phyloP scores from a whole-genome alignment of 1,284 basidiomycete genomes.

The Naganishia liquefaciens region DNA sequence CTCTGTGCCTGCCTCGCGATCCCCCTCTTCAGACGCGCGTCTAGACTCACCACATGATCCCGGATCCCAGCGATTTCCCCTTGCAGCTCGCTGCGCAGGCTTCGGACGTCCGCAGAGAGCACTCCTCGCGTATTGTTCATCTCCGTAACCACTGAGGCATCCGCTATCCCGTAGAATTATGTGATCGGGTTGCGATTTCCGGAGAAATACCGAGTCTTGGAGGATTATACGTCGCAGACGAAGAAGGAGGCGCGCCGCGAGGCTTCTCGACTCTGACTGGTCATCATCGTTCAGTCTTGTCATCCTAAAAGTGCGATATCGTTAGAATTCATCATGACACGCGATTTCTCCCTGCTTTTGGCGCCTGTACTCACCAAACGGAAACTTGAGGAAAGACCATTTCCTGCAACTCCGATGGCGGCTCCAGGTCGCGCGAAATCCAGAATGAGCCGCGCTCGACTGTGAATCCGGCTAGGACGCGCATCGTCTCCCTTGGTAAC shows the following conservation, averaged over 20 bases:
- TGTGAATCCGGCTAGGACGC: constrained; percentile 11
- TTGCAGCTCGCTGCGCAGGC: background rate
- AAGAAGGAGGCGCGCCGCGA: background rate
- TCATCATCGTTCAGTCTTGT: background rate
- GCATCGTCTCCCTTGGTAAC: constrained; percentile 16
- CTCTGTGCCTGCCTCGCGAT: constrained; percentile 2
- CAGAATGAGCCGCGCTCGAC: constrained; percentile 5
- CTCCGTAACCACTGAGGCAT: background rate
- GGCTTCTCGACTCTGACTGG: background rate
- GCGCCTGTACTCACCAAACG: background rate
- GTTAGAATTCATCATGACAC: background rate
- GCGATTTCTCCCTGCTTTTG: background rate
- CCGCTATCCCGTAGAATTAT: constrained; percentile 1
- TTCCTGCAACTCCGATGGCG: constrained; percentile 7
- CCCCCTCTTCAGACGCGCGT: background rate
- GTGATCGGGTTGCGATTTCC: constrained; percentile 1
- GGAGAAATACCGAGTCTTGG: constrained; percentile 13
- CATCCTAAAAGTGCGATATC: background rate
- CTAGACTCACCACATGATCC: background rate
- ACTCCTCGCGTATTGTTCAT: background rate
- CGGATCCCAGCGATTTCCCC: constrained; percentile 1
- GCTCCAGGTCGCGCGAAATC: constrained; percentile 7
- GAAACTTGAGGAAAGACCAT: constrained; percentile 4
- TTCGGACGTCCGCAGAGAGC: background rate
- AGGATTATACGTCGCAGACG: constrained; percentile 13